Evolutionary conservation across 148 eudicot species (phyloP), one percentile per base, ranked within the genome.

Genomic region (Fagopyrum homotropicum): DNA sequence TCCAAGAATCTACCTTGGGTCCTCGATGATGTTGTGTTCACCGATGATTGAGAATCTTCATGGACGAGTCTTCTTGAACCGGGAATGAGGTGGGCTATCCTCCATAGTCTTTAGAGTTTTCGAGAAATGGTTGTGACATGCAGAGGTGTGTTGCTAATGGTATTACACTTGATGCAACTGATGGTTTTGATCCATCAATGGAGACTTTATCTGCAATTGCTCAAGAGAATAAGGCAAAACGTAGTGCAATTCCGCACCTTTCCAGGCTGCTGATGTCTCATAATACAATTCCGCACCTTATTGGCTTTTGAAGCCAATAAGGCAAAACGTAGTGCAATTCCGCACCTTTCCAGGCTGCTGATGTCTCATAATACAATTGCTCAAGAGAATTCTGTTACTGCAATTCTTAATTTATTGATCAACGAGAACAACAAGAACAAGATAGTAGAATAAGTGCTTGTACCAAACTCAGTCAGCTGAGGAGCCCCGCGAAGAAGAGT

Each of bases 331-430:
- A 5, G 98, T 2, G 95, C 89, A 29, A 86, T 93, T 46, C 97
- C 95, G 35, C 88, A 81, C 78, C 80, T 93, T 55, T 87, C 86
- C 75, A 80, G 19, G 78, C 83, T 93, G 45, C 86, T 93, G 70
- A 73, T 76, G 1, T 91, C 95, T 17, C 40, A 61, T 0, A 86
- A 87, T 75, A 82, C 88, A 7, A 78, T 83, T 74, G 92, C 97
- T 69, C 98, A 93, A 74, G 98, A 93, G 83, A 91, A 91, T 73
- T 89, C 98, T 3, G 98, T 93, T 45, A 93, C 98, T 5, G 98
- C 98, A 15, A 80, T 93, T 79, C 84, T 93, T 5, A 93, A 93
- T 75, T 69, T 93, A 11, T 93, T 97, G 0, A 93, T 93, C 22
- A 81, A 86, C 64, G 95, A 86, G 51, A 87, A 87, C 84, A 93